A percentile compares a stretch with the other conserved stretches of the same genome.
Evolutionary conservation across 2,329 filamentous ascomycete species (phyloP).

Genomic region (Aspergillus versicolor): DNA sequence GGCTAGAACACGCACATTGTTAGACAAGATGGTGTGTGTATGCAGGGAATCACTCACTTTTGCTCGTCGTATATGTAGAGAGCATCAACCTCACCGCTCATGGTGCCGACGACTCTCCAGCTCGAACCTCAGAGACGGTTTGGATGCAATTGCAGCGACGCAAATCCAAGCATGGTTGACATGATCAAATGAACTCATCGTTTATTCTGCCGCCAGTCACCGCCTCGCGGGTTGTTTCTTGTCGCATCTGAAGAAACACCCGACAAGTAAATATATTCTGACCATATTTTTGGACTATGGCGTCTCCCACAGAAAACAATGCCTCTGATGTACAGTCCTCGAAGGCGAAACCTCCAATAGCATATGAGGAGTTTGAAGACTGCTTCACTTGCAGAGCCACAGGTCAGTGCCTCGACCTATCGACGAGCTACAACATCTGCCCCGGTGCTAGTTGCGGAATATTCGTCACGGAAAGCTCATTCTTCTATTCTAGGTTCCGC

Average conservation of each 20-base stretch:
- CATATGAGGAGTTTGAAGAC: slow-evolving; percentile 52
- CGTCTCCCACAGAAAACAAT: slow-evolving; percentile 16
- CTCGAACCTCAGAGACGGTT: slow-evolving; percentile 19
- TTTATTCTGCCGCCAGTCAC: slow-evolving; percentile 33
- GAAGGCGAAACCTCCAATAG: slow-evolving; percentile 59
- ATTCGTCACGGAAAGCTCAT: background rate
- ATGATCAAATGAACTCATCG: slow-evolving; percentile 9
- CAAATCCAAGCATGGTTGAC: background rate
- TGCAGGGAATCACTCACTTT: slow-evolving; percentile 59
- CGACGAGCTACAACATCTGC: background rate
- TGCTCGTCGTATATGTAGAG: slow-evolving; percentile 96
- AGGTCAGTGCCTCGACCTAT: slow-evolving; percentile 51
- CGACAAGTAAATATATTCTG: background rate
- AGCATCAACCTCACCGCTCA: slow-evolving; percentile 88
- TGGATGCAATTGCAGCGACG: background rate
- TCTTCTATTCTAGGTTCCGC: slow-evolving; percentile 58
- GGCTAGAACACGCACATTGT: slow-evolving; percentile 53
- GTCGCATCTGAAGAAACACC: background rate
- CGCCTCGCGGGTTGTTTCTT: slow-evolving; percentile 23
- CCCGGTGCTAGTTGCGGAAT: background rate
- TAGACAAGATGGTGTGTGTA: background rate
- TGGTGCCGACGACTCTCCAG: slow-evolving; percentile 47
- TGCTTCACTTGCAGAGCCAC: slow-evolving; percentile 70
- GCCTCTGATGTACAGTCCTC: slow-evolving; percentile 56
- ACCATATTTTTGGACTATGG: slow-evolving; percentile 36